Percentiles rank a stretch among this genome's conserved stretches.
Evolutionary conservation across 2,329 filamentous ascomycete genomes (phyloP).

Genomic region (Exophiala alcalophila): DNA sequence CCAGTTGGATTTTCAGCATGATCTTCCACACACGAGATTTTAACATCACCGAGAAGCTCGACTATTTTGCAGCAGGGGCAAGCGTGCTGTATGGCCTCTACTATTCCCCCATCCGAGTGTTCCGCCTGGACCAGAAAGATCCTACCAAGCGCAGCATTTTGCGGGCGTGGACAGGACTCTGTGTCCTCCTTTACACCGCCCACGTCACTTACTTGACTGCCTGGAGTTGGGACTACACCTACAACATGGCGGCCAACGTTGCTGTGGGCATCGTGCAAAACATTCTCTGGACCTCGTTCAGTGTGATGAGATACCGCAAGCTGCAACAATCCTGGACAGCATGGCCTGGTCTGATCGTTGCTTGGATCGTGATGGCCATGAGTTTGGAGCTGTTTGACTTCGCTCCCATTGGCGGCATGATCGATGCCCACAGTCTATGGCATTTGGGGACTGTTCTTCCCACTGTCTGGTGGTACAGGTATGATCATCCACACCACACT

Average conservation of each 20-base stretch:
- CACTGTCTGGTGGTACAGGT: slow-evolving; percentile 92
- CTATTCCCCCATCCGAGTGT: slow-evolving; percentile 76
- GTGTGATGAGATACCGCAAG: slow-evolving; percentile 68
- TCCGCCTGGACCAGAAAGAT: slow-evolving; percentile 67
- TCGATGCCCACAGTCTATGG: slow-evolving; percentile 96
- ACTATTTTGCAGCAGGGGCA: slow-evolving; percentile 92
- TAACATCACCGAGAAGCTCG: slow-evolving; percentile 79
- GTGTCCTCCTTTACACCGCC: slow-evolving; percentile 64
- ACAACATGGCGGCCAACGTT: slow-evolving; percentile 97
- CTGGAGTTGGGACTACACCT: slow-evolving; percentile 90
- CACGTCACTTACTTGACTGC: slow-evolving; percentile 84
- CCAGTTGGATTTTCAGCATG: slow-evolving; percentile 83
- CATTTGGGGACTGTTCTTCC: slow-evolving; percentile 89
- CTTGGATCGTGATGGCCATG: slow-evolving; percentile 91
- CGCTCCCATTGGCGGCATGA: slow-evolving; percentile 71
- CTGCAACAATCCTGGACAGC: slow-evolving; percentile 74
- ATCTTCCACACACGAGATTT: slow-evolving; percentile 93
- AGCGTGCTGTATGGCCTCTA: slow-evolving; percentile 89
- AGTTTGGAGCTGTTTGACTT: slow-evolving; percentile 95
- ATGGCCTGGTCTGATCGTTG: slow-evolving; percentile 87
- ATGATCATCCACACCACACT: slow-evolving; percentile 41
- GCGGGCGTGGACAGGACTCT: slow-evolving; percentile 72
- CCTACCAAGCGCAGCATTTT: slow-evolving; percentile 55
- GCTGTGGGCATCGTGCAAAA: slow-evolving; percentile 77
- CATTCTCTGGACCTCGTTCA: slow-evolving; percentile 80